Evolutionary conservation across 2,329 filamentous ascomycete species (phyloP), one percentile per base, ranked within the genome.

Genomic region (Sclerotiophoma versabilis): DNA sequence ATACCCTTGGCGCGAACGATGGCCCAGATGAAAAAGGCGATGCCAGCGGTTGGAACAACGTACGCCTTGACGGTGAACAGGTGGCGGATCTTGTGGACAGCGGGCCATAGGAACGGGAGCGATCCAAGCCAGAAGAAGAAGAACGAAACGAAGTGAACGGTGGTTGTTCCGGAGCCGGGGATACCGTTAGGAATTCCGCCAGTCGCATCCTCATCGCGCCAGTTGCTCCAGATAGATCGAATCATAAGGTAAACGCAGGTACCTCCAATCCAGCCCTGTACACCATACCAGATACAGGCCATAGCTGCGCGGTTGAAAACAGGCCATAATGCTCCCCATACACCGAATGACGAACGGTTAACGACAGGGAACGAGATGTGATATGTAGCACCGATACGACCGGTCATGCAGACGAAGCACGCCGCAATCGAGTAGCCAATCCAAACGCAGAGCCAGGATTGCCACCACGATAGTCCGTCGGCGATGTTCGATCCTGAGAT

Each of bases 211-310:
- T 66, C 67, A 65, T 80, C 66, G 63, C 83, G 79, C 84, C 85
- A 90, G 42, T 81, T 83, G 57, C 80, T 84, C 91, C 91, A 96
- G 70, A 96, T 93, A 4, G 90, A 80, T 39, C 88, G 83, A 58
- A 96, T 93, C 91, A 96, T 96, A 54, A 96, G 78, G 59, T 92
- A 92, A 4, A 96, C 87, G 64, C 92, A 96, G 54, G 89, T 75
- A 65, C 83, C 83, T 64, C 92, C 92, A 59, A 96, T 96, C 79
- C 91, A 96, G 5, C 85, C 77, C 72, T 95, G 91, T 22, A 96
- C 91, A 43, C 90, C 91, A 59, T 93, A 93, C 92, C 91, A 96
- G 58, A 96, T 85, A 63, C 90, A 92, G 2, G 90, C 88, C 83
- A 96, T 93, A 6, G 86, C 91, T n/a, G 91, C 90, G 34, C 92